Base-by-base conservation (phyloP, 805 yeast species). In the Kurtzmaniella cleridarum region DNA sequence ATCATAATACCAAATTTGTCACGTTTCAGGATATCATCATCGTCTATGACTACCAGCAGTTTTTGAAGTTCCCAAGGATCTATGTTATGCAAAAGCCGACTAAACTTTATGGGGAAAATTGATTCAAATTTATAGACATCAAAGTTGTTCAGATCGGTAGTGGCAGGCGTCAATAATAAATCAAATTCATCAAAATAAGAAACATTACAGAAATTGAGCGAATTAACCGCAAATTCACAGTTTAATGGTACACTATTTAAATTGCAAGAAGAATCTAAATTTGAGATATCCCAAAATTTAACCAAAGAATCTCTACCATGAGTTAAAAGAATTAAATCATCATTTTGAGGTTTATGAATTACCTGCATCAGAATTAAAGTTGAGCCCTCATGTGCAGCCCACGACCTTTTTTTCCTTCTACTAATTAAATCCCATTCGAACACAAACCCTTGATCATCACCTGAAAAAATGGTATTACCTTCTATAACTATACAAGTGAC, bases 171-270 rank as follows among this genome's bases (percentile, higher is more conserved):
- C 5, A 81, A 52, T 18, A 77, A 41, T 10, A 27, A 17, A 5
- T 33, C 15, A 11, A 46, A 47, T 12, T 60, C 52, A 1, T 54
- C 53, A 6, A 35, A 39, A 13, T 72, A 56, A 4, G 71, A 79
- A n/a, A 81, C 78, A 39, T 79, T 78, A 47, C 88, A 75, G 55
- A 81, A 87, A 49, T 84, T 86, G 45, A 87, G 61, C 3, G 86
- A 68, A 55, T 87, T 87, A 32, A 84, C 83, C 5, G 89, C 89
- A 46, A 83, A 33, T 31, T 38, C 13, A 41, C 12, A 14, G 39
- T 29, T 45, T 48, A 46, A 27, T 41, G 37, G 35, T 39, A 39
- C 9, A 38, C 23, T 7, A 34, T 34, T 20, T 32, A 12, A 30
- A 24, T 8, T 29, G 9, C 8, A 26, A 24, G 35, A 9, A 10